Base-by-base conservation (phyloP, 495 filamentous ascomycete species). In the Tuber brumale region DNA sequence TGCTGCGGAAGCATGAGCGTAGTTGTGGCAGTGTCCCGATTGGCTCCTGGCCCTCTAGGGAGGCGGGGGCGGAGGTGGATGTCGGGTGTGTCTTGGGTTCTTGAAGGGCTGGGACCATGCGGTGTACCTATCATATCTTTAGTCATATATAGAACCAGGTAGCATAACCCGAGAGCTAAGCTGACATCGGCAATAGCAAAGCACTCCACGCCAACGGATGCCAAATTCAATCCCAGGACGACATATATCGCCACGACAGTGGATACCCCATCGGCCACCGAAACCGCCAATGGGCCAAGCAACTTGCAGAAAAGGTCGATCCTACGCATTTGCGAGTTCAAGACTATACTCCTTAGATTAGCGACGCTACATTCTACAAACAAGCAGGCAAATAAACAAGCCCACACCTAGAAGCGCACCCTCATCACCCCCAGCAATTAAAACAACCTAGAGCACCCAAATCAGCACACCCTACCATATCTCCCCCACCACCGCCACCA, bases 221-320 rank as follows among this genome's bases (percentile, higher is more conserved):
- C 73, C 5, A 75, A n/a, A 43, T 80, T 86, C 76, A 84, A 44
- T 3, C 71, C 79, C 2, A 84, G 73, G 16, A 79, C 82, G 16
- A 81, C 72, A 5, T 77, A 42, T 41, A 86, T 81, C 18, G 85
- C 85, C 44, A 73, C 51, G 10, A 51, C 21, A 23, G 72, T 73
- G 39, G 72, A 73, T n/a, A 73, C 35, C 21, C 44, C 72, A 35
- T 73, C 72, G n/a, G 78, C 66, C 21, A 72, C 27, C 23, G 89
- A 87, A 23, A 91, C 87, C 27, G 86, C 81, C 0, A 91, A 82
- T 1, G 91, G 91, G 0, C 87, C 90, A 16, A 90, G 70, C 6
- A 93, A 86, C 81, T 93, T 93, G 85, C 91, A 92, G 57, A 89
- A 83, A 19, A 93, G 85, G 78, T 93, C 91, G 72, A 93, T 92